Conservation (phyloP, 2,329 filamentous ascomycete genomes). For the Nothophoma quercina region DNA sequence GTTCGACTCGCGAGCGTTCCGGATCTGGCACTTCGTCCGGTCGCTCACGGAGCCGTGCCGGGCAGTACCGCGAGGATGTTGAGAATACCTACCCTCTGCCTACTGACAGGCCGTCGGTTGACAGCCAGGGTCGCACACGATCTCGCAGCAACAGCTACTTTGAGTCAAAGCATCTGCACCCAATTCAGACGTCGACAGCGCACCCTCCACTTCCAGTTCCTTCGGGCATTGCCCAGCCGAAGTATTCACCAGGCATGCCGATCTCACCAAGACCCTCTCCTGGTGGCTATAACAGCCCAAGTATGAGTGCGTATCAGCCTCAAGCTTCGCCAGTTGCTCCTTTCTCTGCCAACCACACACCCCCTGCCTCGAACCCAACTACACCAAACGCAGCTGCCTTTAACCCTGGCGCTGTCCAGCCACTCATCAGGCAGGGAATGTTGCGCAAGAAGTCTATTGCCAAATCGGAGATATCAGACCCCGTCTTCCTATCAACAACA, state of each 20-base stretch:
- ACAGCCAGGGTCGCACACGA: conserved; percentile 37
- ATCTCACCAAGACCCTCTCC: conserved; percentile 49
- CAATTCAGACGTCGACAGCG: conserved; percentile 43
- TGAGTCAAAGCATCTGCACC: conserved; percentile 48
- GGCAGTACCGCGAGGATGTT: conserved; percentile 61
- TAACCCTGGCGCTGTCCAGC: conserved; percentile 39
- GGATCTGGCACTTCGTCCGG: conserved; percentile 61
- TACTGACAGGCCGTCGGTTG: conserved; percentile 35
- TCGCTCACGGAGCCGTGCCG: conserved; percentile 61
- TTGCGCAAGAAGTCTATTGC: conserved; percentile 65
- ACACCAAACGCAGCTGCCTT: conserved; percentile 51
- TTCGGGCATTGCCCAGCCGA: conserved; percentile 26
- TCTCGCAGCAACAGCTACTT: conserved; percentile 51
- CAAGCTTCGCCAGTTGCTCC: conserved; percentile 57
- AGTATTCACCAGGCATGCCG: conserved; percentile 37
- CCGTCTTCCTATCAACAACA: conserved; percentile 62
- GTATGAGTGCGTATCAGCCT: conserved; percentile 41
- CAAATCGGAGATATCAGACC: conserved; percentile 70
- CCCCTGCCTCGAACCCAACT: conserved; percentile 58
- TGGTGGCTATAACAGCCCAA: conserved; percentile 46
- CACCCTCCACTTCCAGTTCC: conserved; percentile 37
- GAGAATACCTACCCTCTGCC: conserved; percentile 49
- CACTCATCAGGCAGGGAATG: conserved; percentile 34
- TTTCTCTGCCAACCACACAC: conserved; percentile 62
- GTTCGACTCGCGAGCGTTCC: conserved; percentile 60